A percentile compares a stretch with the other conserved stretches of the same genome.
Conservation (phyloP, 768 basidiomycete species). For the Russula abietina region DNA sequence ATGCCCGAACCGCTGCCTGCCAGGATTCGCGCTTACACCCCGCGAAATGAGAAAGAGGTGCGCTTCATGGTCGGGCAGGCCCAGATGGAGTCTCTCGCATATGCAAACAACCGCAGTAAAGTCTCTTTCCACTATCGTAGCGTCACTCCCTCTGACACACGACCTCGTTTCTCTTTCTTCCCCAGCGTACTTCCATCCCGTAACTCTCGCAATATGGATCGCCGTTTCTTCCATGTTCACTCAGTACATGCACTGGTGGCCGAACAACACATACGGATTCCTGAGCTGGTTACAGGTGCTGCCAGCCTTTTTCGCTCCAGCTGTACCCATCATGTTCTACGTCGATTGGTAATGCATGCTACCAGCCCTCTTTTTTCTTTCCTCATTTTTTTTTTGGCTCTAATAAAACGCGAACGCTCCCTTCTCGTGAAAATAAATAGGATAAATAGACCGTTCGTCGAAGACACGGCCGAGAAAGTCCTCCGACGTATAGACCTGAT, state of each 20-base stretch:
- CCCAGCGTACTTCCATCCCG: constrained; percentile 50
- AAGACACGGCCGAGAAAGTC: constrained; percentile 44
- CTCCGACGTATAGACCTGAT: constrained; percentile 53
- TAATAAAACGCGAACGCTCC: too few relatives aligned
- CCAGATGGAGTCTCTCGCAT: constrained; percentile 59
- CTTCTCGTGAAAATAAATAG: constrained; percentile 32
- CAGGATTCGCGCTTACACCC: constrained; percentile 47
- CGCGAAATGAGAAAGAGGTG: constrained; percentile 53
- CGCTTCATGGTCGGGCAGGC: constrained; percentile 60
- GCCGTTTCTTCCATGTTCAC: constrained; percentile 53
- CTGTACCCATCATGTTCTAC: constrained; percentile 57
- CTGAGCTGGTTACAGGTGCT: constrained; percentile 52
- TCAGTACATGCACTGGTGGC: constrained; percentile 64
- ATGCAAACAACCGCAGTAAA: constrained; percentile 58
- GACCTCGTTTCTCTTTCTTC: neutral
- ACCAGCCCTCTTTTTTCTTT: constrained; percentile 1
- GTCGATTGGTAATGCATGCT: constrained; percentile 57
- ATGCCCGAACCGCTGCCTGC: constrained; percentile 30
- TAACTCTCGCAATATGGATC: constrained; percentile 58
- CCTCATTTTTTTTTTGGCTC: too few relatives aligned
- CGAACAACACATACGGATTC: constrained; percentile 39
- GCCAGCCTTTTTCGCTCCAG: constrained; percentile 60
- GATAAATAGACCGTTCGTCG: constrained; percentile 66
- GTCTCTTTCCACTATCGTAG: neutral
- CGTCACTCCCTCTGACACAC: neutral